These are phyloP conservation scores for Podospora comata DNA, from an alignment of 495 filamentous ascomycete genomes.

Conservation along the genomic window DNA sequence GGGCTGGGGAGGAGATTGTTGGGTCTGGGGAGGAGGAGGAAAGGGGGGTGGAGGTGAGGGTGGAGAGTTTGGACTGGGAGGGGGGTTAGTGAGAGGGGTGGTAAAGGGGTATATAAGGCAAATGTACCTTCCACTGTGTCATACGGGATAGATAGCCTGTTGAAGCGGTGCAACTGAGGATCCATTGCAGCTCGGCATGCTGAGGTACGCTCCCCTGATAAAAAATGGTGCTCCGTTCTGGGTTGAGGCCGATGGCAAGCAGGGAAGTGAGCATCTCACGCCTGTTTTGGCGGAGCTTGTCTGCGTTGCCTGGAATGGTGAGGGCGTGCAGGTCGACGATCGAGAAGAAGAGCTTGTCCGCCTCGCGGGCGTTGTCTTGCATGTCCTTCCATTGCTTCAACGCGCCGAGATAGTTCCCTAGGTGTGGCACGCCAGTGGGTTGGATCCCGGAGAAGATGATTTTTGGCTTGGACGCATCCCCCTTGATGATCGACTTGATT, in stretches of 20 bases:
- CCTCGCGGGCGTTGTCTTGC: conserved; percentile 57
- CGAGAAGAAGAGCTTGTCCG: conserved; percentile 68
- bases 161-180: conserved; percentile 81
- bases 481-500: background rate
- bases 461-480: conserved; percentile 4
- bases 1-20: conserved; percentile 32
- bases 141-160: conserved; percentile 89
- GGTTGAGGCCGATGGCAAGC: conserved; percentile 79
- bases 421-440: conserved; percentile 90
- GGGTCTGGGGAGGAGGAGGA: background rate
- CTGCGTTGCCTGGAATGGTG: conserved; percentile 64
- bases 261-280: conserved; percentile 73
- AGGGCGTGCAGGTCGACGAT: conserved; percentile 94
- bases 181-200: conserved; percentile 93
- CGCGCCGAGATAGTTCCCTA: conserved; percentile 96
- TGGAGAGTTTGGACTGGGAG: conserved; percentile 42
- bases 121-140: conserved; percentile 92
- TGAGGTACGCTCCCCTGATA: conserved; percentile 73
- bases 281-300: conserved; percentile 58
- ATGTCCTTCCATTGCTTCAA: conserved; percentile 78
- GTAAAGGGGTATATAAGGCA: background rate
- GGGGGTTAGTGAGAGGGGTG: conserved; percentile 5
- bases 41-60: background rate
- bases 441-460: conserved; percentile 94
- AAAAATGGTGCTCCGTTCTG: conserved; percentile 72